Base-by-base conservation (phyloP, 2,329 filamentous ascomycete genomes). In the Exophiala sp. region DNA sequence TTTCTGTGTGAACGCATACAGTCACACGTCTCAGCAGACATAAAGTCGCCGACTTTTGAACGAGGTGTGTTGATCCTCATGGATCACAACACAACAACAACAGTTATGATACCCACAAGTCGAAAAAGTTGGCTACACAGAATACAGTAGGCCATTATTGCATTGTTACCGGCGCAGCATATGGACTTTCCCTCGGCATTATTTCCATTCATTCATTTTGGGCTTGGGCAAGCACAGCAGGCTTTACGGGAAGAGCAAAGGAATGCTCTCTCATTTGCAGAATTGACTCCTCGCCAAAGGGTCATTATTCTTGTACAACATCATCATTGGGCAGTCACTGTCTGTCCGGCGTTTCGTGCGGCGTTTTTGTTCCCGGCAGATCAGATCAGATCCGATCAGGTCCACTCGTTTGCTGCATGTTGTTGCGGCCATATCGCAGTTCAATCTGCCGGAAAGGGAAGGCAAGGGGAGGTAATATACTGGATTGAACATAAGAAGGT, bases 31-130 rank as follows among this genome's bases (percentile, higher is more conserved):
- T 42, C 21, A 9, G 21, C 11, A 13, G 39, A 13, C 11, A 19
- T 21, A 39, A 6, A 27, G 10, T n/a, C n/a, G n/a, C n/a, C n/a
- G n/a, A n/a, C n/a, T n/a, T n/a, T n/a, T n/a, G n/a, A n/a, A n/a
- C n/a, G n/a, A n/a, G n/a, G n/a, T n/a, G n/a, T n/a, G n/a, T n/a
- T n/a, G 24, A 6, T 27, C 24, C 6, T 27, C 24, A 27, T 27
- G 6, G 24, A 27, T 27, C 24, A 37, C 34, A 37, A 19, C 34
- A 19, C n/a, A n/a, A n/a, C n/a, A 18, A 37, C 34, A 37, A 19
- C 18, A 24, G 30, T 29, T 19, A 43, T 21, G 40, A 43, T 43
- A 43, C 40, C 40, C 40, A 43, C 40, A 24, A 10, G 14, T 30
- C 40, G 16, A 41, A 22, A 38, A 41, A 41, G 19, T n/a, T 14